Percentiles rank a stretch among this genome's conserved stretches.
These are phyloP conservation scores for Amanita subjunquillea DNA, from an alignment of 768 basidiomycete genomes.

Conservation along the genomic window DNA sequence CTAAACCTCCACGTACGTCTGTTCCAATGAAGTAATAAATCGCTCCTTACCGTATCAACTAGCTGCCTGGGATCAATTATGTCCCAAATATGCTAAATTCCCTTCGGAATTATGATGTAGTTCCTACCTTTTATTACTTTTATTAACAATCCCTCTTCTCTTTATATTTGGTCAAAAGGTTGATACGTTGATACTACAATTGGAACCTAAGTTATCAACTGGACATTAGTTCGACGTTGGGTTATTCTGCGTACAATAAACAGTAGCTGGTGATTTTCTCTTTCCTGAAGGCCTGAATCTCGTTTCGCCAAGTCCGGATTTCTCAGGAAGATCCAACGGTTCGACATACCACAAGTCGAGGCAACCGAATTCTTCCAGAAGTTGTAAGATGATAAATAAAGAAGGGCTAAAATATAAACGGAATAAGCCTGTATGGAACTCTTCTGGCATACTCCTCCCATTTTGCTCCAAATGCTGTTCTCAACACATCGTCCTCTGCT, in stretches of 20 bases:
- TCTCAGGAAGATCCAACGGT: no score
- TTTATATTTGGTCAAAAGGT: background rate
- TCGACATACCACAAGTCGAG: no score
- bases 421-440: slow-evolving; percentile 30
- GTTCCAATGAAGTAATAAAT: background rate
- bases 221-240: no score
- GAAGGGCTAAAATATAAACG: slow-evolving; percentile 18
- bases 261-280: no score
- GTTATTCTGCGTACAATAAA: no score
- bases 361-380: no score
- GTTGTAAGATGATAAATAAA: no score
- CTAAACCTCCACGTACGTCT: slow-evolving; percentile 15
- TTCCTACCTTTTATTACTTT: no score
- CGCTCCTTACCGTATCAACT: background rate
- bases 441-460: slow-evolving; percentile 24
- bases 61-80: slow-evolving; percentile 12
- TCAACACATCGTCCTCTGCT: slow-evolving; percentile 27
- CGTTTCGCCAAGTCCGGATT: no score
- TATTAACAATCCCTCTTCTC: background rate
- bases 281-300: no score
- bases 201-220: no score
- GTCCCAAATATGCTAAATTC: background rate
- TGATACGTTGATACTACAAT: background rate
- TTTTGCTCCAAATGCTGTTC: slow-evolving; percentile 22
- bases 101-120: background rate